Conservation (phyloP, 2,329 filamentous ascomycete species). For the Cladobotryum mycophilum region DNA sequence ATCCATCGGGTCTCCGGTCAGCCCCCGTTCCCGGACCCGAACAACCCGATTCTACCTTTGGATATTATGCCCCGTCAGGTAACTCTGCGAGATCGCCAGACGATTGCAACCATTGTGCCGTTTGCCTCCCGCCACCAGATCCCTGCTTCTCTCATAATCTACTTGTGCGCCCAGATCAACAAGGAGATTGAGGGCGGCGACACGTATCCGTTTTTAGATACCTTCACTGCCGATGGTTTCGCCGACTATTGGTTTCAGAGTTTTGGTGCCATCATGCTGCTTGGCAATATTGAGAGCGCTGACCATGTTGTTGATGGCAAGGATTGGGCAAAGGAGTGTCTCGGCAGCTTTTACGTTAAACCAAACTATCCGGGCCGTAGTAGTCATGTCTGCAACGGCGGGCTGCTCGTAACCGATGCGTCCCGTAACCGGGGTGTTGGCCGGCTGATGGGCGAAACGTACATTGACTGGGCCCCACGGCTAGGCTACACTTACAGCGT, state of each 20-base stretch:
- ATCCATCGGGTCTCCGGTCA: slow-evolving; percentile 64
- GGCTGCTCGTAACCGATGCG: slow-evolving; percentile 68
- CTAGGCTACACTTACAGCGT: slow-evolving; percentile 86
- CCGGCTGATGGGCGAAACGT: slow-evolving; percentile 68
- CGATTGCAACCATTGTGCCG: slow-evolving; percentile 75
- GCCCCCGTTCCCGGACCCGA: slow-evolving; percentile 57
- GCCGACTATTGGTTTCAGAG: slow-evolving; percentile 85
- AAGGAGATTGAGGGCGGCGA: slow-evolving; percentile 89
- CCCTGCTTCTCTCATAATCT: slow-evolving; percentile 66
- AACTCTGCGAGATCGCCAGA: slow-evolving; percentile 76
- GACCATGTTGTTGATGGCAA: slow-evolving; percentile 52
- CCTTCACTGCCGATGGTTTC: slow-evolving; percentile 68
- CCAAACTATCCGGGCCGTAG: slow-evolving; percentile 88
- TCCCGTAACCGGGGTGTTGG: slow-evolving; percentile 69
- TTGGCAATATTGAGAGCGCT: slow-evolving; percentile 63
- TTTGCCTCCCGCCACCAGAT: slow-evolving; percentile 72
- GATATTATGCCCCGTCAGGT: slow-evolving; percentile 70
- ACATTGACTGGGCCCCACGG: slow-evolving; percentile 72
- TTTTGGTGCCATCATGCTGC: slow-evolving; percentile 81
- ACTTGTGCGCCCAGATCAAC: slow-evolving; percentile 78
- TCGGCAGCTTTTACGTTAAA: slow-evolving; percentile 91
- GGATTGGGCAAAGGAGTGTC: slow-evolving; percentile 74
- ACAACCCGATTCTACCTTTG: slow-evolving; percentile 56
- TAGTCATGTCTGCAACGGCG: slow-evolving; percentile 85
- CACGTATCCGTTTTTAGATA: slow-evolving; percentile 82